Conservation (phyloP, 805 yeast genomes). For the Saccharomyces paradoxus region DNA sequence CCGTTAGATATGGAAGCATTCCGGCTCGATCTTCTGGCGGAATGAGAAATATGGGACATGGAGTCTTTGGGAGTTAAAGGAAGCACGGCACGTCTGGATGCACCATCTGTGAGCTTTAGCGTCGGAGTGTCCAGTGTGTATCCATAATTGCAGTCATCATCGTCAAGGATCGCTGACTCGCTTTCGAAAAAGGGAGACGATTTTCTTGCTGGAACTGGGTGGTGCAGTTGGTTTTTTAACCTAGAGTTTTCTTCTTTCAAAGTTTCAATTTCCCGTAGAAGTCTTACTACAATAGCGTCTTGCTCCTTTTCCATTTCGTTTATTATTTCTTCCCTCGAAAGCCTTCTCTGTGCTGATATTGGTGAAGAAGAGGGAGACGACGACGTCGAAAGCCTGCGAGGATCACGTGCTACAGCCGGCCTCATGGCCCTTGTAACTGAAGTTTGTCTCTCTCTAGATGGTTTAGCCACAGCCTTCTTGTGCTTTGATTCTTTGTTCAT, state of each 20-base stretch:
- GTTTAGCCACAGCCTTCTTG: neutral
- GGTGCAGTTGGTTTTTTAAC: constrained; percentile 23
- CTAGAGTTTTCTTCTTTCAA: constrained; percentile 41
- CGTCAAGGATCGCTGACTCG: neutral
- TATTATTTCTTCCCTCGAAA: constrained; percentile 39
- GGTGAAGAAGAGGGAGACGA: neutral
- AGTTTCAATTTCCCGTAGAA: constrained; percentile 44
- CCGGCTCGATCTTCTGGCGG: neutral
- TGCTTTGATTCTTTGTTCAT: neutral
- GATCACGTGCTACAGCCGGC: neutral
- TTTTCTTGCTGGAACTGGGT: neutral
- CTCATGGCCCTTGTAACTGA: neutral
- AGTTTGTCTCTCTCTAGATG: neutral
- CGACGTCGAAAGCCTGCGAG: neutral
- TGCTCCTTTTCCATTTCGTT: constrained; percentile 59
- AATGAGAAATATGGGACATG: neutral
- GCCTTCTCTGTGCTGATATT: constrained; percentile 7
- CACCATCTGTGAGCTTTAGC: neutral
- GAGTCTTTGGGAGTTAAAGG: neutral
- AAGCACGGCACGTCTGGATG: neutral
- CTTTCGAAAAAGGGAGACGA: neutral
- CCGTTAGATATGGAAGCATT: neutral
- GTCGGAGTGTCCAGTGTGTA: neutral
- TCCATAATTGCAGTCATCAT: neutral
- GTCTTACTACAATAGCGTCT: constrained; percentile 49